Conservation (phyloP, 2,329 filamentous ascomycete genomes). For the Spiromastix sp. region DNA sequence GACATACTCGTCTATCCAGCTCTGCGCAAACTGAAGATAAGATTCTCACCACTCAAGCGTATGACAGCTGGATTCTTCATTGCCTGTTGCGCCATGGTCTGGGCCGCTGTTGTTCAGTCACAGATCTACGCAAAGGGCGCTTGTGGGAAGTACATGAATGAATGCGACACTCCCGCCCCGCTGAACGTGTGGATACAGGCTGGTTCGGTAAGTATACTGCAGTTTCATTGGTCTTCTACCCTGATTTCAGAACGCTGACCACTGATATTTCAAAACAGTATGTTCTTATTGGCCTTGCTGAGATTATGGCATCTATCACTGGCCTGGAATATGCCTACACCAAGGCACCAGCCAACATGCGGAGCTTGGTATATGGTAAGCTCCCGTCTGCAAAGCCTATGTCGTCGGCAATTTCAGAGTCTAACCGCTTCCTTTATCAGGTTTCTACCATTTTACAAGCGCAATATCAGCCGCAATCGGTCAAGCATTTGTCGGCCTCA, state of each 20-base stretch:
- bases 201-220: conserved; percentile 3
- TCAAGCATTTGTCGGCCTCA: conserved; percentile 53
- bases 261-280: conserved; percentile 10
- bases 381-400: conserved; percentile 26
- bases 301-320: conserved; percentile 32
- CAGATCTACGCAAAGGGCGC: conserved; percentile 48
- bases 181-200: conserved; percentile 7
- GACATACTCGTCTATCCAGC: conserved; percentile 43
- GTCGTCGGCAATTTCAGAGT: background rate
- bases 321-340: conserved; percentile 62
- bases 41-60: conserved; percentile 47
- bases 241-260: too few species aligned
- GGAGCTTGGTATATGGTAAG: conserved; percentile 48
- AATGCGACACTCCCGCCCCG: conserved; percentile 32
- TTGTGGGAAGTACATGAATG: conserved; percentile 48
- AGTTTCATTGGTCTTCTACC: too few species aligned
- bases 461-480: conserved; percentile 59
- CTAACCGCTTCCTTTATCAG: conserved; percentile 22
- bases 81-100: conserved; percentile 43
- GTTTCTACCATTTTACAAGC: conserved; percentile 59
- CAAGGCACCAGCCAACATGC: conserved; percentile 68
- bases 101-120: conserved; percentile 47
- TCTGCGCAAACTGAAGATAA: conserved; percentile 41
- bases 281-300: conserved; percentile 18
- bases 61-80: conserved; percentile 48